Conservation (phyloP, 2,329 filamentous ascomycete species). For the Pestalotiopsis sp. region DNA sequence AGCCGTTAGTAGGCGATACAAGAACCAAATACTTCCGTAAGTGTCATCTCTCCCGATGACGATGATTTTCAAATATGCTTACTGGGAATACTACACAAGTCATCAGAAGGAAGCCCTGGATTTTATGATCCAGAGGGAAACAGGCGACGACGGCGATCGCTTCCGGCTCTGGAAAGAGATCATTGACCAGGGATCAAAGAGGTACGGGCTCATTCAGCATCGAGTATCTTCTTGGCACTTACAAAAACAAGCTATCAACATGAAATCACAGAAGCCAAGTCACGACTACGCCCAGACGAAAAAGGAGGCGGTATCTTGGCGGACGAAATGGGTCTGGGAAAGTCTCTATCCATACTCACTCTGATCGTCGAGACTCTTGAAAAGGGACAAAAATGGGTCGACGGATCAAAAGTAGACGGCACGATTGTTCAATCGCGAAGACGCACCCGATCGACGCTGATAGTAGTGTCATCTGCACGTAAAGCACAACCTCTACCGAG, state of each 20-base stretch:
- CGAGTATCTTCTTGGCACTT: neutral
- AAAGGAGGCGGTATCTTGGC: constrained; percentile 51
- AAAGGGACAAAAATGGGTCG: constrained; percentile 35
- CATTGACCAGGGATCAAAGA: constrained; percentile 27
- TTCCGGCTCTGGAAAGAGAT: constrained; percentile 34
- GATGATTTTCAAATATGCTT: neutral
- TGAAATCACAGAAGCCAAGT: constrained; percentile 38
- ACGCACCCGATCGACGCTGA: constrained; percentile 40
- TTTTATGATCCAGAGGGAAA: constrained; percentile 40
- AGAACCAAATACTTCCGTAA: constrained; percentile 17
- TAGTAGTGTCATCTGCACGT: constrained; percentile 44
- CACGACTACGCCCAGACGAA: constrained; percentile 26
- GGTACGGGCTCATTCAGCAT: constrained; percentile 6
- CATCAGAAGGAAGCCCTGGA: constrained; percentile 38
- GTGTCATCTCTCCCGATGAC: constrained; percentile 17
- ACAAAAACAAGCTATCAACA: constrained; percentile 34
- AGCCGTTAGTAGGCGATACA: constrained; percentile 22
- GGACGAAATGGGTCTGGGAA: constrained; percentile 63
- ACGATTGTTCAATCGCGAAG: constrained; percentile 15
- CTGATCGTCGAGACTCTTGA: constrained; percentile 43
- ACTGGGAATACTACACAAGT: constrained; percentile 20
- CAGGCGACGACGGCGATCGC: constrained; percentile 28
- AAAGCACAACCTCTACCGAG: constrained; percentile 17
- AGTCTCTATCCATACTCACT: constrained; percentile 53
- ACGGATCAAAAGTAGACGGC: constrained; percentile 17